phyloP scores from a whole-genome alignment of 1,284 basidiomycete genomes.

The Rhodotorula sp. region DNA sequence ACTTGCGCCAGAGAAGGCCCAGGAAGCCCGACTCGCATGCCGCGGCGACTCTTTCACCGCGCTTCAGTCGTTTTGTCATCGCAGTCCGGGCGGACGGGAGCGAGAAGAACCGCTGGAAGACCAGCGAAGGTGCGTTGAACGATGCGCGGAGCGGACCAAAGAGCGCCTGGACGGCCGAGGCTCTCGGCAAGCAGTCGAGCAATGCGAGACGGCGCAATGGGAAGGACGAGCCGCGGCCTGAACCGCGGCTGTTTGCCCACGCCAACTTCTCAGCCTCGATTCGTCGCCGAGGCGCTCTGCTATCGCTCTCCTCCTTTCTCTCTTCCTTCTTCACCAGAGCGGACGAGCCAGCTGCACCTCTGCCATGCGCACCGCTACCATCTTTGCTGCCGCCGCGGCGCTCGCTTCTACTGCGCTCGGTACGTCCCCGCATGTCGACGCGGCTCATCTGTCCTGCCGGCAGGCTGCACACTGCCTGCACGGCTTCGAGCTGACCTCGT shows the following conservation, averaged over 20 bases:
- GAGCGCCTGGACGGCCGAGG: not conserved
- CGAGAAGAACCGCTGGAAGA: not conserved
- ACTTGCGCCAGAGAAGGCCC: no score
- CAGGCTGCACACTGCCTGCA: not conserved
- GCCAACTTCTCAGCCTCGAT: not conserved
- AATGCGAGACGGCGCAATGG: not conserved
- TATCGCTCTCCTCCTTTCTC: constrained; percentile 1
- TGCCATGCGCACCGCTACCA: constrained; percentile 3
- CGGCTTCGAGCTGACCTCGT: not conserved
- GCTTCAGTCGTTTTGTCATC: not conserved
- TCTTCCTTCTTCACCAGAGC: not conserved
- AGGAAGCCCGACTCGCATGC: no score
- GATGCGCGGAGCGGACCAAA: no score
- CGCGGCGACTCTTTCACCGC: no score
- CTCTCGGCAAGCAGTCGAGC: not conserved
- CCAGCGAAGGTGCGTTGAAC: no score
- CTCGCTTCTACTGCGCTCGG: constrained; percentile 11
- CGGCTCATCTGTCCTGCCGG: not conserved
- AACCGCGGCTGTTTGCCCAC: not conserved
- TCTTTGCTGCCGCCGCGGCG: constrained; percentile 5
- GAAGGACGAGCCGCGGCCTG: constrained; percentile 2
- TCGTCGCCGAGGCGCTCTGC: not conserved
- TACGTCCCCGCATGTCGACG: not conserved
- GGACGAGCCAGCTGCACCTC: not conserved
- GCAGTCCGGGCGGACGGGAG: not conserved